These are phyloP conservation scores for Exophiala alcalophila DNA, from an alignment of 2,329 filamentous ascomycete species.

Conservation along the genomic window DNA sequence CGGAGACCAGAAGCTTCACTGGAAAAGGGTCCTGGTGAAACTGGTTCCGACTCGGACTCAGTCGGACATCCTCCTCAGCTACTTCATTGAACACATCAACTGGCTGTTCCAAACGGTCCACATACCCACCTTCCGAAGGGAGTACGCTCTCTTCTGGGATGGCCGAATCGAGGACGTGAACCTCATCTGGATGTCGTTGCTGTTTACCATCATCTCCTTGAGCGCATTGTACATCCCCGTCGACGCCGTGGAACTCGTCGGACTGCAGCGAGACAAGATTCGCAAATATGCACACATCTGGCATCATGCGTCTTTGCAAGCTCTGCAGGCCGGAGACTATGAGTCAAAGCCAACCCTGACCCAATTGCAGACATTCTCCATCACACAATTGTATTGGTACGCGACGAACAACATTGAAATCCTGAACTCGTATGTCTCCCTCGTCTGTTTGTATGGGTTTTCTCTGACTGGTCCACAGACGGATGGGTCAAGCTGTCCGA, in stretches of 20 bases:
- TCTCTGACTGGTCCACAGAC: too few species aligned
- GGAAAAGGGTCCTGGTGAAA: slow-evolving; percentile 29
- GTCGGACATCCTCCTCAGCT: slow-evolving; percentile 33
- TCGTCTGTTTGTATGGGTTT: too few species aligned
- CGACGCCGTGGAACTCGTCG: slow-evolving; percentile 29
- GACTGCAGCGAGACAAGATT: slow-evolving; percentile 21
- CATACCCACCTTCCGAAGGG: slow-evolving; percentile 28
- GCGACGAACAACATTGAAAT: slow-evolving; percentile 35
- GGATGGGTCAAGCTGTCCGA: slow-evolving; percentile 30
- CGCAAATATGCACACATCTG: slow-evolving; percentile 32
- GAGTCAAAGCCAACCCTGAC: slow-evolving; percentile 32
- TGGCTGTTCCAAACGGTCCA: slow-evolving; percentile 34
- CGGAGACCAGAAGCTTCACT: slow-evolving; percentile 24
- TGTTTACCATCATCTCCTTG: slow-evolving; percentile 34
- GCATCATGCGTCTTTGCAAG: slow-evolving; percentile 34
- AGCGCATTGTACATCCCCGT: slow-evolving; percentile 33
- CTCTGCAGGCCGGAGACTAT: slow-evolving; percentile 32
- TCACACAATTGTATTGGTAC: slow-evolving; percentile 36
- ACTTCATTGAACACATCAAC: slow-evolving; percentile 36
- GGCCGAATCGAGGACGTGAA: slow-evolving; percentile 30
- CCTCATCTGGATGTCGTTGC: slow-evolving; percentile 35
- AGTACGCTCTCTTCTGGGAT: slow-evolving; percentile 34
- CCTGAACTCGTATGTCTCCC: too few species aligned
- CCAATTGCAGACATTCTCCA: slow-evolving; percentile 34
- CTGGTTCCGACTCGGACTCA: slow-evolving; percentile 26